Base-by-base conservation (phyloP, 139 green algal genomes). In the Astrephomene gubernaculifera region DNA sequence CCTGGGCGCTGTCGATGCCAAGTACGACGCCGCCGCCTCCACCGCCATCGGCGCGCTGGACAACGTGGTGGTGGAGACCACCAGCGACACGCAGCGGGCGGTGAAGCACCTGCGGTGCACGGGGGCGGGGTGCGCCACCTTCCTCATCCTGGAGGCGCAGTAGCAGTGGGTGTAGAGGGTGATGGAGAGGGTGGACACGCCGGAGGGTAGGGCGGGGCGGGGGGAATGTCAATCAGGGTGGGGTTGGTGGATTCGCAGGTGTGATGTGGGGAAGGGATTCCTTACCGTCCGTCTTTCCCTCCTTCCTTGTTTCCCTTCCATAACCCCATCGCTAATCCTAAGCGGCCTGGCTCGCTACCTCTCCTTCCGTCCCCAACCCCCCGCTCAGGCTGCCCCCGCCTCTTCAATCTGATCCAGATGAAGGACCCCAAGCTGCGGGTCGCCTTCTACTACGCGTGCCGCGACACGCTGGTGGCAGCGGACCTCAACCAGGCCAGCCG, bases 91-190 rank as follows among this genome's bases (percentile, higher is more conserved):
- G 4, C 87, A 91, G 86, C 61, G 83, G 9, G 98, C 95, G 80
- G 95, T 99, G 70, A 93, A 98, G 88, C 88, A 95, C 76, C 93
- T 97, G 79, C 75, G 82, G 71, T 44, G 79, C 45, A 63, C 89
- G 43, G 87, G 90, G 25, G 87, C 96, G 14, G 94, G 97, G 52
- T 94, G 98, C 36, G 94, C 94, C 49, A 99, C 97, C 24, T 99
- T 98, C 89, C 89, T 99, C 39, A 98, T 99, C 82, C 90, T 99
- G 68, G 95, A 98, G 80, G 97, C 98, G 92, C 96, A 98, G 92
- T 69, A 72, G 71, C 88, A 96, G 84, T 87, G 98, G 82, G 89
- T 85, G 21, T 43, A 53, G 1, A 60, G 82, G 21, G 83, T 86
- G 0, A 33, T n/a, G 27, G 82, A 94, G 82, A 82, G 82, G 49